Evolutionary conservation across 441 rosid species (phyloP).

Genomic region (Euphorbia schlechtendalii): DNA sequence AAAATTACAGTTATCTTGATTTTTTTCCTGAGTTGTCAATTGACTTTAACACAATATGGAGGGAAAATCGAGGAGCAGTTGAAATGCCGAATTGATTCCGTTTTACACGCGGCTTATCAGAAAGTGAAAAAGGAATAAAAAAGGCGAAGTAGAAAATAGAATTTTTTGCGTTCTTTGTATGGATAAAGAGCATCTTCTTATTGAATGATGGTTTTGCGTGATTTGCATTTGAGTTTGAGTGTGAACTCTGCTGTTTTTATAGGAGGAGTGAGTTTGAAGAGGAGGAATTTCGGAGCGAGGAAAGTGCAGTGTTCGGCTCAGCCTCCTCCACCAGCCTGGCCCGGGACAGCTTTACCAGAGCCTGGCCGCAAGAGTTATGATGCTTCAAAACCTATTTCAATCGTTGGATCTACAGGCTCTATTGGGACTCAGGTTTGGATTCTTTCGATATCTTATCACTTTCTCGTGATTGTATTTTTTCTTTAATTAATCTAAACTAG

Average conservation of each 20-base stretch:
- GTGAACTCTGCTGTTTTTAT: constrained; percentile 9
- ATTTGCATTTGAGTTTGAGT: not conserved
- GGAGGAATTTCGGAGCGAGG: constrained; percentile 38
- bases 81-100: not conserved
- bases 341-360: constrained; percentile 72
- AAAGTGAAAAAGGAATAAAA: not conserved
- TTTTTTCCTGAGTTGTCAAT: not conserved
- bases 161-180: not conserved
- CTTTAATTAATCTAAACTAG: not conserved
- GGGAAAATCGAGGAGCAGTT: not conserved
- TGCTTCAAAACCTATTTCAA: constrained; percentile 82
- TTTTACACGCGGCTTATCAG: not conserved
- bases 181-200: not conserved
- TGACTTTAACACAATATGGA: no score
- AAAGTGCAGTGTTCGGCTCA: constrained; percentile 64
- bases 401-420: constrained; percentile 94
- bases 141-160: not conserved
- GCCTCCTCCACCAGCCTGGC: constrained; percentile 81
- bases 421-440: constrained; percentile 81
- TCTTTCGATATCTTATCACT: not conserved
- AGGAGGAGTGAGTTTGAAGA: constrained; percentile 55
- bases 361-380: constrained; percentile 60
- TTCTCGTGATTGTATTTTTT: not conserved
- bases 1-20: not conserved
- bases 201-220: not conserved